Conservation (phyloP, 73 alveolate species). For the Paramecium pentaurelia region DNA sequence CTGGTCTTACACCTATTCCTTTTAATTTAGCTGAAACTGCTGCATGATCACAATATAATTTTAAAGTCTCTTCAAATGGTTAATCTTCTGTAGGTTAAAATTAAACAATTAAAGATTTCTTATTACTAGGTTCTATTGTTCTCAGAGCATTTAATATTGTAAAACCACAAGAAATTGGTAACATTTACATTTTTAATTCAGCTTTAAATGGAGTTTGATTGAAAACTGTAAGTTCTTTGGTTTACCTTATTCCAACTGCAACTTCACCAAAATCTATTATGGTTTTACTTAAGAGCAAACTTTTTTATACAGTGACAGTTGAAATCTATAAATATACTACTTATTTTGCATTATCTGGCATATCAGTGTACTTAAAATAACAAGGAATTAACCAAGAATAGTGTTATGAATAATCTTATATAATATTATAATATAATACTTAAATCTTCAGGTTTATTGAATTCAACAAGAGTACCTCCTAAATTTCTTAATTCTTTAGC, state of each 20-base stretch:
- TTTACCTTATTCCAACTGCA: constrained; percentile 90
- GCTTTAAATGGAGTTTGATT: constrained; percentile 83
- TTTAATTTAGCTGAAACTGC: constrained; percentile 83
- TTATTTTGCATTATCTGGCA: constrained; percentile 58
- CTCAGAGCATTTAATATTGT: constrained; percentile 91
- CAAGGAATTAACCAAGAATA: constrained; percentile 93
- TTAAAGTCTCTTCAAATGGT: constrained; percentile 88
- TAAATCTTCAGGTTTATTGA: constrained; percentile 43
- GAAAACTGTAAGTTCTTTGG: constrained; percentile 78
- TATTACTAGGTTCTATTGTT: constrained; percentile 86
- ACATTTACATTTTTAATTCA: constrained; percentile 81
- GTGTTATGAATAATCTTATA: constrained; percentile 77
- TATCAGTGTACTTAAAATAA: constrained; percentile 70
- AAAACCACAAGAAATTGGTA: constrained; percentile 92
- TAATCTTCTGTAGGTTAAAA: constrained; percentile 89
- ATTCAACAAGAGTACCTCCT: constrained; percentile 83
- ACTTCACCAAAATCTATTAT: constrained; percentile 94
- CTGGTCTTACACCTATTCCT: constrained; percentile 97
- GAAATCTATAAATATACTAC: constrained; percentile 76
- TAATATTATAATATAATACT: not conserved
- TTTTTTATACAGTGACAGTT: constrained; percentile 83
- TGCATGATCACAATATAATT: constrained; percentile 80
- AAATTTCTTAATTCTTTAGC: constrained; percentile 76
- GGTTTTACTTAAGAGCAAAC: constrained; percentile 83
- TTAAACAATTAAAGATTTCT: constrained; percentile 84